A percentile compares a stretch with the other conserved stretches of the same genome.
Conservation (phyloP, 129 eudicot species). For the Flaveria sonorensis region DNA sequence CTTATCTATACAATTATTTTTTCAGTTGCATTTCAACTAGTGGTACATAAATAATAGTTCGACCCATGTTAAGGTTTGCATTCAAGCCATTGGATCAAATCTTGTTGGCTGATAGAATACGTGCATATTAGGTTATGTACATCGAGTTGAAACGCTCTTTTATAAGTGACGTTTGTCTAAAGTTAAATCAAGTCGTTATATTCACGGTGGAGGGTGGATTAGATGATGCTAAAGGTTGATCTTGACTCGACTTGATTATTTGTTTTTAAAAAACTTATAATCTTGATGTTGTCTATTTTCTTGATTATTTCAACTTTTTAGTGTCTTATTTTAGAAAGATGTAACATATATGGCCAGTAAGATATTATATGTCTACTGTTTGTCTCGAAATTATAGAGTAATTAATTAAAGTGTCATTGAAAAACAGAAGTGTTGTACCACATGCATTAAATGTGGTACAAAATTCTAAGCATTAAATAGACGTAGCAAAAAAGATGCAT, state of each 20-base stretch:
- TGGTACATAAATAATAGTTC: too few species aligned
- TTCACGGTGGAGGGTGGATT: too few species aligned
- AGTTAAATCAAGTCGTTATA: too few species aligned
- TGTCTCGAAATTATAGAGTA: conserved; percentile 3
- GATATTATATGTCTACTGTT: background rate
- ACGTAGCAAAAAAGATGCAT: conserved; percentile 45
- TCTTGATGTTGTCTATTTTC: too few species aligned
- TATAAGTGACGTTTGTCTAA: too few species aligned
- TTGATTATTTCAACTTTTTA: too few species aligned
- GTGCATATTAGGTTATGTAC: too few species aligned
- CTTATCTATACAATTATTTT: background rate
- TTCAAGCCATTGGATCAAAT: too few species aligned
- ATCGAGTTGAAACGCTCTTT: too few species aligned
- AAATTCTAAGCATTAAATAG: conserved; percentile 38
- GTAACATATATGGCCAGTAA: background rate
- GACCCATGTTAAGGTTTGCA: too few species aligned
- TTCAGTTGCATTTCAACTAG: too few species aligned
- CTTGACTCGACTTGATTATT: background rate
- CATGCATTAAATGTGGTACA: conserved; percentile 37
- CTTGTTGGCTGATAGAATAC: too few species aligned
- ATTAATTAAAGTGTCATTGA: background rate
- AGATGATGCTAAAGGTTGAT: background rate
- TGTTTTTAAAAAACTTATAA: background rate
- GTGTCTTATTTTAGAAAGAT: background rate
- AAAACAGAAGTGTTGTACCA: conserved; percentile 16